Evolutionary conservation across 148 eudicot species (phyloP), one percentile per base, ranked within the genome.

Genomic region (Spergularia marina): DNA sequence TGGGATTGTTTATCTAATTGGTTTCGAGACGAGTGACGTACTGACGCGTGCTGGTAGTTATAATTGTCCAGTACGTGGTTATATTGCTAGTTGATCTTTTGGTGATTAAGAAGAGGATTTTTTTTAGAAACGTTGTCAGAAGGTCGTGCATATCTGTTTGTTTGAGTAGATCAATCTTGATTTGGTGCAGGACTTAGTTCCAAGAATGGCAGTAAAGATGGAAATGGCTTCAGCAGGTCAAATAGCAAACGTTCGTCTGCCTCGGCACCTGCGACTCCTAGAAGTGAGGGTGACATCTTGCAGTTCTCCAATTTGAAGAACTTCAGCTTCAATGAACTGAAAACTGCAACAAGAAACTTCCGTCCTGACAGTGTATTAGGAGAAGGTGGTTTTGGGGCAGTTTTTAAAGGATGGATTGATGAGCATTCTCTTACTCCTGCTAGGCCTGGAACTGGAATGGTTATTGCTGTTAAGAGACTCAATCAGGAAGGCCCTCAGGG

Each of bases 311-410:
- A 80, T 76, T 39, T 80, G 66, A 80, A 80, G 74, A 80, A 63
- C 62, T 80, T 80, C 65, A 80, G 78, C 78, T 80, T 75, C 75
- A 80, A 62, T 62, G 82, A 80, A 53, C 60, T 80, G 52, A 80
- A 80, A 65, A 80, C 78, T 40, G 78, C 82, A 14, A 75, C 82
- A 12, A 49, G 82, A 23, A 80, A 80, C 66, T 80, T 75, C 23
- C 78, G 79, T 2, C 82, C 82, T 41, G 82, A 75, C 63, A 80
- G 82, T 75, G 82, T 80, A 4, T 30, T 80, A 53, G 82, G 82
- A 70, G 82, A 80, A 80, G 82, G 82, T 14, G 82, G 82, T 70
- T 80, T 80, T 74, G 82, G 82, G 58, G 82, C 82, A 0, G 82
- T 80, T 56, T 80, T 80, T 16, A 80, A 80, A 57, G 79, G 82